Percentiles rank a stretch among this genome's conserved stretches.
Evolutionary conservation across 768 basidiomycete genomes (phyloP).

Genomic region (Mycena kentingensis): DNA sequence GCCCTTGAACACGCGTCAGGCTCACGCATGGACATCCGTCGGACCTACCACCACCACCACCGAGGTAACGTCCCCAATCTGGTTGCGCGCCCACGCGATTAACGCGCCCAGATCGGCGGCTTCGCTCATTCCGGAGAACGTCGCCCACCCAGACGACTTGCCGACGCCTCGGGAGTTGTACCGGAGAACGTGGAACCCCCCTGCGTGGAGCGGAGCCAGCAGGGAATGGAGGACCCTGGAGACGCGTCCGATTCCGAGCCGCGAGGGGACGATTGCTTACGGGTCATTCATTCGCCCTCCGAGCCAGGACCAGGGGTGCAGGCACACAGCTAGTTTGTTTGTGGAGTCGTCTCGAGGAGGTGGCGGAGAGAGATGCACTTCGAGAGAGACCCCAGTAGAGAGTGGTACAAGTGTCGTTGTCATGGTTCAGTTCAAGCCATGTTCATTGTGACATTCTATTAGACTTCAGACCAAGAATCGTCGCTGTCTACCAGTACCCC

Average conservation of each 20-base stretch:
- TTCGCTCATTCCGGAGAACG: slow-evolving; percentile 72
- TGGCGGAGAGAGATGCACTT: slow-evolving; percentile 40
- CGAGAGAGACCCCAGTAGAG: slow-evolving; percentile 46
- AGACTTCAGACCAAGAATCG: too few species aligned
- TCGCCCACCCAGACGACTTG: slow-evolving; percentile 68
- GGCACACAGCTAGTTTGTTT: slow-evolving; percentile 62
- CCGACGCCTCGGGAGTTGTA: slow-evolving; percentile 85
- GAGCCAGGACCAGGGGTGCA: slow-evolving; percentile 87
- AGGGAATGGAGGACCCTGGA: slow-evolving; percentile 50
- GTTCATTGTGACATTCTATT: too few species aligned
- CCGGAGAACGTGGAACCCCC: slow-evolving; percentile 59
- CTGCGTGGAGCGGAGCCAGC: slow-evolving; percentile 40
- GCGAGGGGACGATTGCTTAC: slow-evolving; percentile 45
- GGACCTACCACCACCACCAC: slow-evolving; percentile 64
- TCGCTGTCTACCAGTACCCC: too few species aligned
- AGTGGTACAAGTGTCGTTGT: slow-evolving; percentile 23
- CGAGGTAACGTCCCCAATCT: slow-evolving; percentile 44
- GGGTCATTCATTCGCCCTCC: slow-evolving; percentile 77
- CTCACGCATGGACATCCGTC: neutral
- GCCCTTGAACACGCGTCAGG: slow-evolving; percentile 57
- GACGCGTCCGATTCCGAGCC: neutral
- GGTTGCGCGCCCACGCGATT: slow-evolving; percentile 53
- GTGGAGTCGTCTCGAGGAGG: slow-evolving; percentile 8
- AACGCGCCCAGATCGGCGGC: slow-evolving; percentile 68
- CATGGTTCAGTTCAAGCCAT: neutral